Evolutionary conservation across 805 yeast species (phyloP), one percentile per base, ranked within the genome.

Genomic region (Blastobotrys muscicola): DNA sequence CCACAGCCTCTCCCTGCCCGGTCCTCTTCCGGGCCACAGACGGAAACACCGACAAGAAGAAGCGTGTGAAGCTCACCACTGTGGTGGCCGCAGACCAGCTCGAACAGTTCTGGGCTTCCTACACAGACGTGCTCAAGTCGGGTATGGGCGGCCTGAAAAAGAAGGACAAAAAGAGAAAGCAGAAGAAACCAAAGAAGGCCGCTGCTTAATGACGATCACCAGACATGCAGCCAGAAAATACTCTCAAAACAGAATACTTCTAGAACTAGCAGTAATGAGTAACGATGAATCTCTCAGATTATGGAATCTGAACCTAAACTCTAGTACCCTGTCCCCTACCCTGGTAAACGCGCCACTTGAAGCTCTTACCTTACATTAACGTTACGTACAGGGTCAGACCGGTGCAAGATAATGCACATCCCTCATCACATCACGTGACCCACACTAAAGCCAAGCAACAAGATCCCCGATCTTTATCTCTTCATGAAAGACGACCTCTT

Each of bases 91-190:
- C 78, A 0, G 73, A 69, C 1, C 64, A 73, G 2, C 66, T 89
- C 50, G 85, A 80, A 49, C 60, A 67, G 46, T 89, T 89, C 60
- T 89, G 96, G 96, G 60, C 62, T 36, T 78, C 77, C 20, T 89
- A 87, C 62, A 65, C 85, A 1, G 77, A 76, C 36, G 74, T 74
- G 0, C 69, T 87, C 44, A 87, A 85, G 58, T 58, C 69, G 15
- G 89, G 92, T 3, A 76, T 84, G 61, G 66, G 67, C 2, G 95
- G 95, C 1, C 70, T 89, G 60, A 74, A 78, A 58, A 85, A 82
- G 74, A 86, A 85, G 67, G 85, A 83, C 70, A 79, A 78, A 64
- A 80, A 78, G 70, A 74, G 72, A 66, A 79, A 76, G 67, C 70
- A 72, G 58, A 71, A 69, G 10, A 39, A 42, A 26, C n/a, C 41